A percentile compares a stretch with the other conserved stretches of the same genome.
Conservation (phyloP, 495 filamentous ascomycete species). For the Cladorrhinum samala region DNA sequence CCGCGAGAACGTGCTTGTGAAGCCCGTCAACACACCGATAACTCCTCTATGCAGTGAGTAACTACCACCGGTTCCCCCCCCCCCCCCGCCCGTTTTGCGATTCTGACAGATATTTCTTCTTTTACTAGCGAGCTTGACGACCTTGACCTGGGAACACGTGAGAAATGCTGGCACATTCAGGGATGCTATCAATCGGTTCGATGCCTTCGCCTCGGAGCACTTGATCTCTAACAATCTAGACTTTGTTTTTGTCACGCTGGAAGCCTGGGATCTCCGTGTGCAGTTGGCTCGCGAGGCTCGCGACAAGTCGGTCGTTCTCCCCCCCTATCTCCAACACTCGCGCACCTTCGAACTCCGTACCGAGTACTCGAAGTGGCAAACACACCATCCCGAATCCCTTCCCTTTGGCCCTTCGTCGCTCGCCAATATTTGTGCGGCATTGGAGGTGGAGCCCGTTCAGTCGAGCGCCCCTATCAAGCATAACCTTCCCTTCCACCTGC, state of each 20-base stretch:
- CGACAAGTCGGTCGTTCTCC: constrained; percentile 93
- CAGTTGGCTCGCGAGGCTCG: constrained; percentile 95
- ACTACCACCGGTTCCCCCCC: constrained; percentile 12
- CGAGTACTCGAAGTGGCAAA: constrained; percentile 97
- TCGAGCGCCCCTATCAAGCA: constrained; percentile 97
- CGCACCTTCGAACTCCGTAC: constrained; percentile 93
- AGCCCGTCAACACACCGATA: constrained; percentile 96
- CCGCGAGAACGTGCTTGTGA: constrained; percentile 92
- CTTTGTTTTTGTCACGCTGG: constrained; percentile 96
- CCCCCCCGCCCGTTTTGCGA: neutral
- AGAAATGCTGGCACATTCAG: constrained; percentile 93
- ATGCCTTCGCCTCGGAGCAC: constrained; percentile 84
- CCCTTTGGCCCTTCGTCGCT: constrained; percentile 93
- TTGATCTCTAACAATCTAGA: constrained; percentile 78
- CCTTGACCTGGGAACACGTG: constrained; percentile 97
- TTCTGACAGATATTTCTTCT: constrained; percentile 21
- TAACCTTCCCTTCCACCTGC: constrained; percentile 94
- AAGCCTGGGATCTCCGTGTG: constrained; percentile 97
- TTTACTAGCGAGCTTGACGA: constrained; percentile 81
- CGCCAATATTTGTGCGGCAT: constrained; percentile 93
- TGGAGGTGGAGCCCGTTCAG: constrained; percentile 95
- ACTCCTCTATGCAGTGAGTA: constrained; percentile 97
- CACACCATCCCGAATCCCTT: constrained; percentile 93
- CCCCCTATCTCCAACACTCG: constrained; percentile 95
- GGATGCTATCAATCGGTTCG: constrained; percentile 92